phyloP scores from a whole-genome alignment of 441 rosid species.

The Oxalis stricta region DNA sequence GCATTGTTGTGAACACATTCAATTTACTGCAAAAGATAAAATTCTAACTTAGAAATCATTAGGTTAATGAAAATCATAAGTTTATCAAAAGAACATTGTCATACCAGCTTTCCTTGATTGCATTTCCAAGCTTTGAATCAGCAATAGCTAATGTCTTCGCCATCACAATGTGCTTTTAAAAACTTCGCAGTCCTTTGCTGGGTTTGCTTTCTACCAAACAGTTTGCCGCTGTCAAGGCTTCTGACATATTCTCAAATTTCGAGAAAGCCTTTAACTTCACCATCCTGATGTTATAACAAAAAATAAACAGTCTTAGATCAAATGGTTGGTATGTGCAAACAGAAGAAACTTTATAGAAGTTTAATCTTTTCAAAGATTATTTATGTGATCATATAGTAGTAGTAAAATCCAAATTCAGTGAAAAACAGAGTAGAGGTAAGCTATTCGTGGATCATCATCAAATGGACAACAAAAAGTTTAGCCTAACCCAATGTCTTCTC shows the following conservation, averaged over 20 bases:
- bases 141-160: constrained; percentile 63
- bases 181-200: constrained; percentile 70
- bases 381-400: too few species aligned
- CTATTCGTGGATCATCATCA: too few species aligned
- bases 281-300: constrained; percentile 25
- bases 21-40: constrained; percentile 44
- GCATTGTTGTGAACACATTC: constrained; percentile 76
- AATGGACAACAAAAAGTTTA: too few species aligned
- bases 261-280: constrained; percentile 71
- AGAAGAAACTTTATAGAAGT: not conserved
- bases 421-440: too few species aligned
- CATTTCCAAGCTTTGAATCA: constrained; percentile 91
- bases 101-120: constrained; percentile 77
- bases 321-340: not conserved
- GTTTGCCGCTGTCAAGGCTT: constrained; percentile 75
- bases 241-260: constrained; percentile 77
- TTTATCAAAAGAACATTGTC: too few species aligned
- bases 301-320: not conserved
- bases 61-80: too few species aligned
- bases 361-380: not conserved
- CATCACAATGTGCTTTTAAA: constrained; percentile 52
- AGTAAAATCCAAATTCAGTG: too few species aligned
- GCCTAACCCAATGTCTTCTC: too few species aligned
- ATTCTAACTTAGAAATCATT: constrained; percentile 1
- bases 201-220: constrained; percentile 53